These are phyloP conservation scores for Ilyonectria sp. DNA, from an alignment of 2,329 filamentous ascomycete genomes.

Conservation along the genomic window DNA sequence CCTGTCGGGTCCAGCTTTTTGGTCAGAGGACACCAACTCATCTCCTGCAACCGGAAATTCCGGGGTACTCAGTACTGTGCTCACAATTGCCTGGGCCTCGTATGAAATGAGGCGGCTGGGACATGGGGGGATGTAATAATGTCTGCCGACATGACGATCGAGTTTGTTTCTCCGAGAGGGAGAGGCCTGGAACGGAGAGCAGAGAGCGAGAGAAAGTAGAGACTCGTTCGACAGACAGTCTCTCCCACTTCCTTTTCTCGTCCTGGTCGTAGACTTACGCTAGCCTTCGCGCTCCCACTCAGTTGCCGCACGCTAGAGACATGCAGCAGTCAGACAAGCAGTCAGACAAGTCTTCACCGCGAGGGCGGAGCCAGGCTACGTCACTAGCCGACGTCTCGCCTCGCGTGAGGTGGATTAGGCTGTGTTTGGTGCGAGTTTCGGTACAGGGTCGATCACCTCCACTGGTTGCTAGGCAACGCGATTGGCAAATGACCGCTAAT, in stretches of 20 bases:
- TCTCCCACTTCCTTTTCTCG: background rate
- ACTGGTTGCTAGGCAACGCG: slow-evolving; percentile 44
- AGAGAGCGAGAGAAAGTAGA: background rate
- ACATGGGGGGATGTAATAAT: slow-evolving; percentile 16
- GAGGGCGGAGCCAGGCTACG: slow-evolving; percentile 40
- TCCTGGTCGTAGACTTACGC: background rate
- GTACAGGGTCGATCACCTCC: slow-evolving; percentile 18
- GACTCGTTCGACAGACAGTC: background rate
- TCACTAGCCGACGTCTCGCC: slow-evolving; percentile 46
- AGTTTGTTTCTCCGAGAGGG: background rate
- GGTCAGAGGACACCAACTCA: slow-evolving; percentile 7
- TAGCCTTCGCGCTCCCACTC: slow-evolving; percentile 1
- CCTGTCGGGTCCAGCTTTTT: slow-evolving; percentile 18
- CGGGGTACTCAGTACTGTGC: slow-evolving; percentile 18
- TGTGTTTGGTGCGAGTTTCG: slow-evolving; percentile 21
- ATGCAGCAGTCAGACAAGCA: slow-evolving; percentile 19
- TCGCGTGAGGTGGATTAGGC: slow-evolving; percentile 34
- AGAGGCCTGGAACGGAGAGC: background rate
- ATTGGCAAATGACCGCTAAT: slow-evolving; percentile 28
- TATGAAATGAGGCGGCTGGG: slow-evolving; percentile 1
- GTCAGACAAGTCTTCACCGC: slow-evolving; percentile 20
- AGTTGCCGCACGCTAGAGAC: slow-evolving; percentile 19
- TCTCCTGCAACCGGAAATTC: slow-evolving; percentile 21
- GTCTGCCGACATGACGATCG: slow-evolving; percentile 15
- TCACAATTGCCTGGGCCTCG: slow-evolving; percentile 1